Percentiles rank a stretch among this genome's conserved stretches.
phyloP scores from a whole-genome alignment of 345 rosid species.

The Punica granatum region DNA sequence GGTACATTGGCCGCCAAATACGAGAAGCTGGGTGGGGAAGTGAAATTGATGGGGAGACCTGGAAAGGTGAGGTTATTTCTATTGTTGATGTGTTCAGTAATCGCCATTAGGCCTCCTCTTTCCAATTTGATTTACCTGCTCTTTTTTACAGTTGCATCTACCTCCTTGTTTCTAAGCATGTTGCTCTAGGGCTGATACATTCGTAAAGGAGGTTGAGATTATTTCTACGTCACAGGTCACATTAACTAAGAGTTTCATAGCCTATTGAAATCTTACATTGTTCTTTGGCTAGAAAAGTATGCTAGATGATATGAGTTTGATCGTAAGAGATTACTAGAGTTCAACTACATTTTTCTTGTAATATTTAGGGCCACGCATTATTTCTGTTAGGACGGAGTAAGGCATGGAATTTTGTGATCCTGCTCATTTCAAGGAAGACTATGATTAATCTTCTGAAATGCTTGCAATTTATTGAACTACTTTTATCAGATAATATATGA shows the following conservation, averaged over 20 bases:
- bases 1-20: conserved; percentile 80
- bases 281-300: neutral
- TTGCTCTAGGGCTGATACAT: too few relatives aligned
- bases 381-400: too few relatives aligned
- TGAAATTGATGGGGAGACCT: conserved; percentile 97
- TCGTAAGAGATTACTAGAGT: neutral
- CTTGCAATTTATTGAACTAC: neutral
- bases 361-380: neutral
- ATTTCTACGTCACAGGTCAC: too few relatives aligned
- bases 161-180: neutral
- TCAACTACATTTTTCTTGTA: neutral
- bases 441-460: too few relatives aligned
- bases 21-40: conserved; percentile 87
- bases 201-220: too few relatives aligned
- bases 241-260: too few relatives aligned
- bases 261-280: neutral
- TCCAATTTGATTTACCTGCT: neutral
- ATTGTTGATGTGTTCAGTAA: neutral
- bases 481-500: conserved; percentile 64
- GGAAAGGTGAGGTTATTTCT: conserved; percentile 42
- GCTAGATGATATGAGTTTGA: neutral
- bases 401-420: too few relatives aligned
- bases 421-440: too few relatives aligned
- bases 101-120: neutral
- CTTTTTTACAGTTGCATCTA: neutral